Base-by-base conservation (phyloP, 2,329 filamentous ascomycete species). In the Alternaria sp. region DNA sequence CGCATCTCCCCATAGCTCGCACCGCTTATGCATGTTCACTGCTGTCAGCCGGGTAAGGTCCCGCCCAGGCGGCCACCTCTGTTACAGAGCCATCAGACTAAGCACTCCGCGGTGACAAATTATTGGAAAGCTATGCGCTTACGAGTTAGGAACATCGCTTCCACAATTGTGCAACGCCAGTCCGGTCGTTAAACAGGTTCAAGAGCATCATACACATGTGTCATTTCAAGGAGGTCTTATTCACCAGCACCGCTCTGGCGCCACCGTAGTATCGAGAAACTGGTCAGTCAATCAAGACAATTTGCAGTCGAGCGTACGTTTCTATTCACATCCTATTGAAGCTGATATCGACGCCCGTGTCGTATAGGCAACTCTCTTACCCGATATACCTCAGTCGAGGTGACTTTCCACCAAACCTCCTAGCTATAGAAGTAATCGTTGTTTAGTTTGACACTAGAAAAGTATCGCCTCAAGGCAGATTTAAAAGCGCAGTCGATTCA, bases 21-120 rank as follows among this genome's bases (percentile, higher is more conserved):
- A 48, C 54, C 41, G 42, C 41, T 41, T 31, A 29, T 44, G 31
- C 24, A 34, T 36, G 40, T 46, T 39, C 41, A 34, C 13, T 23
- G 23, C 34, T 17, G 14, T 23, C 51, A 31, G 26, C 33, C 34
- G 17, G 23, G 41, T 11, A 31, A 23, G 51, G 34, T 41, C 48
- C 41, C 41, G 48, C 33, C 23, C 28, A 41, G 14, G 44, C 36
- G 49, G 51, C 42, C 42, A 49, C 42, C 36, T 33, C 36, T 37
- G 14, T 26, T 40, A 29, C 28, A 33, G 34, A 17, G 28, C 23
- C 24, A 14, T 34, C 31, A 23, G 21, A 42, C 34, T 17, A 42
- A 42, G 37, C 37, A 26, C 37, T n/a, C 34, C 14, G 13, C 24
- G 45, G 31, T 58, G 56, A 58, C 56, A 55, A 58, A 58, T 55